These are phyloP conservation scores for Saccharomycopsis sp. DNA, from an alignment of 805 yeast genomes.

Conservation along the genomic window DNA sequence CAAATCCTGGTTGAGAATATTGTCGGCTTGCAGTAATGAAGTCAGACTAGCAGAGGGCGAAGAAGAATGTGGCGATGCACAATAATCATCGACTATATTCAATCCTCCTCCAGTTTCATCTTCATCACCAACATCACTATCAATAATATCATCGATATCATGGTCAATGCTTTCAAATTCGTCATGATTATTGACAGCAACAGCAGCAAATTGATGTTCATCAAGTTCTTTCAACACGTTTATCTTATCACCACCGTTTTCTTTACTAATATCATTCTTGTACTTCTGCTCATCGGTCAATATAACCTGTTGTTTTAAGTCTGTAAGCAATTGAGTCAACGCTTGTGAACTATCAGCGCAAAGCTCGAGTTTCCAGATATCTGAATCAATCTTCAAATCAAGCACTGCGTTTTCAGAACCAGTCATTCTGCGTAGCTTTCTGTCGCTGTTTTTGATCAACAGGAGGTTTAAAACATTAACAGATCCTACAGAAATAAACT, in stretches of 20 bases:
- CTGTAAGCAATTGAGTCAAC: slow-evolving; percentile 58
- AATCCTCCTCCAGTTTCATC: slow-evolving; percentile 12
- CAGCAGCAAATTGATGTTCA: slow-evolving; percentile 24
- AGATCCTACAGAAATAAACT: slow-evolving; percentile 48
- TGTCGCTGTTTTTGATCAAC: slow-evolving; percentile 16
- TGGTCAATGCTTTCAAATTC: not conserved
- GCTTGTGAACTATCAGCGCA: slow-evolving; percentile 87
- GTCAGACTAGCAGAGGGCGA: not conserved
- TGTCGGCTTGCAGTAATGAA: slow-evolving; percentile 16
- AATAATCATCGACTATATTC: slow-evolving; percentile 26
- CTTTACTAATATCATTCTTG: slow-evolving; percentile 33
- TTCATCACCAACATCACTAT: not conserved
- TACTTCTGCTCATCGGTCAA: slow-evolving; percentile 57
- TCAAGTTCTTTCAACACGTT: slow-evolving; percentile 33
- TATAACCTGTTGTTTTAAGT: slow-evolving; percentile 61
- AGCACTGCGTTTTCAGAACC: slow-evolving; percentile 27
- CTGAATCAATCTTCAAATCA: slow-evolving; percentile 44
- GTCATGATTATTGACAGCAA: slow-evolving; percentile 11
- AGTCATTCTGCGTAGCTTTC: slow-evolving; percentile 17
- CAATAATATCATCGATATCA: not conserved
- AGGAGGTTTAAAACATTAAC: slow-evolving; percentile 26
- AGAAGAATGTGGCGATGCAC: slow-evolving; percentile 10
- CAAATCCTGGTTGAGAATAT: slow-evolving; percentile 29
- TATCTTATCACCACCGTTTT: not conserved
- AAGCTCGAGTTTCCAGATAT: slow-evolving; percentile 42